phyloP scores from a whole-genome alignment of 1,284 basidiomycete genomes.

The Cryptococcus maquisensis region DNA sequence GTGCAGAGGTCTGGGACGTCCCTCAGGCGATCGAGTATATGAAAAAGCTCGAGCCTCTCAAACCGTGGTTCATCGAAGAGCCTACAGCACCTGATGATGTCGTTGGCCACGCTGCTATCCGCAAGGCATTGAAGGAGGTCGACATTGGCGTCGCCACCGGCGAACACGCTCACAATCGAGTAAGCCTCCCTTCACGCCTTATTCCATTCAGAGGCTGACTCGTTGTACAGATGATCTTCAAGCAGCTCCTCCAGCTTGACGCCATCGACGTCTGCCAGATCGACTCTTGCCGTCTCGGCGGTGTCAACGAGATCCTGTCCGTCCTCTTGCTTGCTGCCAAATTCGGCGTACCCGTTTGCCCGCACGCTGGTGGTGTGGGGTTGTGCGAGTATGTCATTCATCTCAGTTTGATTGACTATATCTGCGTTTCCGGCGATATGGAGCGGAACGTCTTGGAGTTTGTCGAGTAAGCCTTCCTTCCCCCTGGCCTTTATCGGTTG shows the following conservation, averaged over 20 bases:
- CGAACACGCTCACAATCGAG: constrained; percentile 88
- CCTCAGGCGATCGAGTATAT: constrained; percentile 88
- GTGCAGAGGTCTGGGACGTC: constrained; percentile 78
- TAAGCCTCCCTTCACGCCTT: constrained; percentile 10
- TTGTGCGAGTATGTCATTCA: constrained; percentile 78
- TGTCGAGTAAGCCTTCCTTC: constrained; percentile 39
- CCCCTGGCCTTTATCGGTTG: background rate
- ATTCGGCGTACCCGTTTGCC: constrained; percentile 78
- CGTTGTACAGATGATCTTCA: constrained; percentile 71
- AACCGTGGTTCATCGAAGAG: constrained; percentile 98
- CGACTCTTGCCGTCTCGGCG: constrained; percentile 87
- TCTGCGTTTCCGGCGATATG: constrained; percentile 83
- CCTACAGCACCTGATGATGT: constrained; percentile 87
- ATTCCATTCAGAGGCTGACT: constrained; percentile 4
- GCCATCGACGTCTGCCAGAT: constrained; percentile 96
- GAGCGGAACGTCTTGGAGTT: constrained; percentile 84
- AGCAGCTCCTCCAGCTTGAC: constrained; percentile 87
- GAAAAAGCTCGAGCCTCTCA: constrained; percentile 69
- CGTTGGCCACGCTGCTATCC: constrained; percentile 56
- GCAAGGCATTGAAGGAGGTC: constrained; percentile 63
- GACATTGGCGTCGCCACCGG: constrained; percentile 93
- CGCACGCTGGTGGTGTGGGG: constrained; percentile 92
- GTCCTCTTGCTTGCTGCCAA: constrained; percentile 94
- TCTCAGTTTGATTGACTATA: constrained; percentile 76
- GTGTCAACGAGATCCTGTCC: constrained; percentile 86